Conservation (phyloP, 2,329 filamentous ascomycete genomes). For the Ophiostoma montium region DNA sequence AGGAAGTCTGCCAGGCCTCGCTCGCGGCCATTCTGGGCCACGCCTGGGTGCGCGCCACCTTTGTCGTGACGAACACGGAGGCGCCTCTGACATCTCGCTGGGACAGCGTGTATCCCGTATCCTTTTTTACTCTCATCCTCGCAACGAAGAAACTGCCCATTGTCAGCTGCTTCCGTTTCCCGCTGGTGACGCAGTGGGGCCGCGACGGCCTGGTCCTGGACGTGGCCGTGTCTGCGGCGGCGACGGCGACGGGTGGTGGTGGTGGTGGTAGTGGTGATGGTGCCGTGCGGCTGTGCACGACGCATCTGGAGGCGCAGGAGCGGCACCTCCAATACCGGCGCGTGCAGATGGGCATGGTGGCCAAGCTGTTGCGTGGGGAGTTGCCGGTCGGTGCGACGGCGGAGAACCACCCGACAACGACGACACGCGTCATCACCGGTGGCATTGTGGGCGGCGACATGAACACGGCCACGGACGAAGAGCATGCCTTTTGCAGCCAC, state of each 20-base stretch:
- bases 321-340: neutral
- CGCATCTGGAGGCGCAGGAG: neutral
- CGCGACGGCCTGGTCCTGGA: neutral
- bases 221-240: neutral
- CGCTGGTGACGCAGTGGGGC: neutral
- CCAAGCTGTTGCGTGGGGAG: neutral
- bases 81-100: neutral
- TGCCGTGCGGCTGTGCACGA: neutral
- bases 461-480: neutral
- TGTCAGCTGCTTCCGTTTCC: neutral
- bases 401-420: fast-evolving
- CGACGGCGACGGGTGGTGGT: neutral
- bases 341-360: neutral
- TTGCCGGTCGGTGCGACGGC: too few species aligned
- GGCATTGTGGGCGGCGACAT: neutral
- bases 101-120: neutral
- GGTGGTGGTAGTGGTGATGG: too few species aligned
- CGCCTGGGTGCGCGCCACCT: neutral
- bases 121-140: neutral
- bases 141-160: neutral
- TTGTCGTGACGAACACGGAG: too few species aligned
- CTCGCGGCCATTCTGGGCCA: neutral
- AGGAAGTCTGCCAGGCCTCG: neutral
- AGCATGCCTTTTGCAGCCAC: neutral
- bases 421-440: neutral